A percentile compares a stretch with the other conserved stretches of the same genome.
Evolutionary conservation across 2,329 filamentous ascomycete species (phyloP).

Genomic region (Phialophora expanda): DNA sequence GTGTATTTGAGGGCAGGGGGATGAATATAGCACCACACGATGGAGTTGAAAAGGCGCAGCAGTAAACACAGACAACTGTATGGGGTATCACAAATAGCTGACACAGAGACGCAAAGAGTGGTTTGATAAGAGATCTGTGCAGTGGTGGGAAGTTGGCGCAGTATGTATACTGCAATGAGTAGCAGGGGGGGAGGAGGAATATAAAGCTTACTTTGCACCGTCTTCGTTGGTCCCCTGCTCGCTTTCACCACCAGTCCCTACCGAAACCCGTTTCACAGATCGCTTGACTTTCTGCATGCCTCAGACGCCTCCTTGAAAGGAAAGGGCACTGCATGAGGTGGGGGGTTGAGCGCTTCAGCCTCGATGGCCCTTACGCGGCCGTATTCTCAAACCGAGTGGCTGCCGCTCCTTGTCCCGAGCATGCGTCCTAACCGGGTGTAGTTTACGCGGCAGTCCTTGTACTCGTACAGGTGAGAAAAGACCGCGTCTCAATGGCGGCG

Average conservation of each 20-base stretch:
- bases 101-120: neutral
- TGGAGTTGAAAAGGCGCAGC: neutral
- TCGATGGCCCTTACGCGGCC: slow-evolving; percentile 17
- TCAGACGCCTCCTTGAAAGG: slow-evolving; percentile 1
- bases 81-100: slow-evolving; percentile 18
- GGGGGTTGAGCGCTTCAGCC: slow-evolving; percentile 6
- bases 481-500: slow-evolving; percentile 5
- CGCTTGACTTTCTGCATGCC: slow-evolving; percentile 39
- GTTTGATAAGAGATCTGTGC: neutral
- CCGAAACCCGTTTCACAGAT: slow-evolving; percentile 38
- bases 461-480: neutral
- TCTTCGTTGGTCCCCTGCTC: slow-evolving; percentile 4
- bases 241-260: slow-evolving; percentile 5
- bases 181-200: neutral
- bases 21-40: neutral
- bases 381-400: neutral
- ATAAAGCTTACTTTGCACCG: slow-evolving; percentile 17
- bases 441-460: slow-evolving; percentile 9
- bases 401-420: neutral
- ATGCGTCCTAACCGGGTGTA: slow-evolving; percentile 5
- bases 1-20: neutral
- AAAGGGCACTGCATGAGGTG: neutral
- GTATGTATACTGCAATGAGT: neutral
- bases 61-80: slow-evolving; percentile 3
- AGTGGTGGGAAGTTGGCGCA: neutral